A percentile compares a stretch with the other conserved stretches of the same genome.
Evolutionary conservation across 2,329 filamentous ascomycete genomes (phyloP).

Genomic region (Phialophora verrucosa): DNA sequence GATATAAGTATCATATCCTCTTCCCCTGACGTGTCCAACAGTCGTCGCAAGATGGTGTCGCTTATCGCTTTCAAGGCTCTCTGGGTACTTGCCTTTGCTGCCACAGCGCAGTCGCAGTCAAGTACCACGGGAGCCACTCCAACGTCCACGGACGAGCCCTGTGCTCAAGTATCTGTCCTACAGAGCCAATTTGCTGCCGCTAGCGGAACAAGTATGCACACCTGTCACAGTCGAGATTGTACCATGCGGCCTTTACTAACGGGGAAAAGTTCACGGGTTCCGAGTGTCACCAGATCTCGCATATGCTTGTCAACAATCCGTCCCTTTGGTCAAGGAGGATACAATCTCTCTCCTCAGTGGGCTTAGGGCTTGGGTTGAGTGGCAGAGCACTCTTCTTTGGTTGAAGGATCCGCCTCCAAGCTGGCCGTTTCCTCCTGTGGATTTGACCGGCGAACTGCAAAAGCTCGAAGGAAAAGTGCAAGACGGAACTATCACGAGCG

Average conservation of each 20-base stretch:
- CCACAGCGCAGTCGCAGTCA: conserved; percentile 4
- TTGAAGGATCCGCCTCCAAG: conserved; percentile 59
- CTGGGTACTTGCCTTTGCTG: conserved; percentile 4
- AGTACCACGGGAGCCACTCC: neutral
- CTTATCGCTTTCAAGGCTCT: neutral
- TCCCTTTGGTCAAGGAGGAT: conserved; percentile 22
- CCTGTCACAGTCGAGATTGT: neutral
- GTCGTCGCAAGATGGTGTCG: neutral
- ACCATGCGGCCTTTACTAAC: neutral
- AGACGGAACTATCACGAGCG: conserved; percentile 54
- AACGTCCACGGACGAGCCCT: conserved; percentile 1
- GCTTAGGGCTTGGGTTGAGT: conserved; percentile 43
- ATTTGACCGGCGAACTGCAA: conserved; percentile 56
- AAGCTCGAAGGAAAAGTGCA: conserved; percentile 52
- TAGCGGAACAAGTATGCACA: neutral
- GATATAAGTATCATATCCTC: neutral
- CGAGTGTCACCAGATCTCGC: conserved; percentile 11
- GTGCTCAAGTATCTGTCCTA: conserved; percentile 10
- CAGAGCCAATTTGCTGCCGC: conserved; percentile 6
- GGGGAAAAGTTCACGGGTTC: neutral
- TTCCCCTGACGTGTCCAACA: neutral
- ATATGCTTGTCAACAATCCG: conserved; percentile 22
- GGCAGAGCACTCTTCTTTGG: conserved; percentile 56
- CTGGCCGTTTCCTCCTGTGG: conserved; percentile 57
- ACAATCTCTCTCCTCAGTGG: conserved; percentile 16